These are phyloP conservation scores for Odonthalia washingtoniensis DNA, from an alignment of 31 red algal species.

Conservation along the genomic window DNA sequence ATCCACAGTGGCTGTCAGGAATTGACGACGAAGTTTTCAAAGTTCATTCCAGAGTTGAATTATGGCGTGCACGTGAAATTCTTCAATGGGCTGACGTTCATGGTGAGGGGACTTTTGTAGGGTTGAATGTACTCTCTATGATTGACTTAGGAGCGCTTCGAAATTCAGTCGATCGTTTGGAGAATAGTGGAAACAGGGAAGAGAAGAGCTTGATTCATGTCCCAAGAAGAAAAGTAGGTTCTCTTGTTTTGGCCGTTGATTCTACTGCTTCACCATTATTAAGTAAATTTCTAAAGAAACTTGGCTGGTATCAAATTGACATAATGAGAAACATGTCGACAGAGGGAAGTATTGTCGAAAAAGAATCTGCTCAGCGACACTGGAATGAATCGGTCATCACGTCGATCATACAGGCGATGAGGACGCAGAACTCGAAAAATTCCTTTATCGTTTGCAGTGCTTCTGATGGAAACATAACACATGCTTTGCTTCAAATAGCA, in stretches of 20 bases:
- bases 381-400: not conserved
- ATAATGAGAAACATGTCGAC: too few species aligned
- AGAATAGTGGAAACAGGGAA: constrained; percentile 9
- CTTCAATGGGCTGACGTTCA: constrained; percentile 48
- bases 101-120: constrained; percentile 16
- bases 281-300: not conserved
- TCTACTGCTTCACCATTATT: not conserved
- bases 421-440: not conserved
- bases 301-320: too few species aligned
- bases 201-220: constrained; percentile 25
- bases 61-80: constrained; percentile 75
- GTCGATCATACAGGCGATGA: not conserved
- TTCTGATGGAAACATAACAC: not conserved
- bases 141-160: constrained; percentile 57
- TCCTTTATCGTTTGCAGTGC: not conserved
- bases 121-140: constrained; percentile 27
- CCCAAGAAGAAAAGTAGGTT: constrained; percentile 27
- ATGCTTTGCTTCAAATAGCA: constrained; percentile 15
- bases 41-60: constrained; percentile 45
- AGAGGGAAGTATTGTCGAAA: too few species aligned
- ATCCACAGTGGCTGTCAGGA: constrained; percentile 31
- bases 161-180: constrained; percentile 17
- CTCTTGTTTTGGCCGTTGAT: constrained; percentile 52
- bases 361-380: not conserved
- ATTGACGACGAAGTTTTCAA: not conserved